Percentiles rank a stretch among this genome's conserved stretches.
These are phyloP conservation scores for Verruconis gallopava DNA, from an alignment of 2,329 filamentous ascomycete genomes.

Conservation along the genomic window DNA sequence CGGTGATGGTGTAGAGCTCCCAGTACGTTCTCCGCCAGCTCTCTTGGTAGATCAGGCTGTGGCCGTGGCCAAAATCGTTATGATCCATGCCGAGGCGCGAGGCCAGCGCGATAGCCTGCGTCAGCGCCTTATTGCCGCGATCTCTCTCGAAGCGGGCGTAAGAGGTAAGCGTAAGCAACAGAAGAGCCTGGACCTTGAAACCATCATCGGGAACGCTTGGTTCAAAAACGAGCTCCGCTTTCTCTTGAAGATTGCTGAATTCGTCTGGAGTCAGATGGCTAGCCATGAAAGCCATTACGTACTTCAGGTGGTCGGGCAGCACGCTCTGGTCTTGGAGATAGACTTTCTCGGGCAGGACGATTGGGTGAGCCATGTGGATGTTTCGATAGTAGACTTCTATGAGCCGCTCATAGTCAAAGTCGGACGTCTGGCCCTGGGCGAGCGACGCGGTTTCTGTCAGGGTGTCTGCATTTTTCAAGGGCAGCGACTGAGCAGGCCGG, in stretches of 20 bases:
- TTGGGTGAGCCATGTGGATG: not conserved
- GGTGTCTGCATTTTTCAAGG: too few relatives aligned
- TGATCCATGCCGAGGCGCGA: not conserved
- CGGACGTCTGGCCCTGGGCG: too few relatives aligned
- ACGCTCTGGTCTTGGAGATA: not conserved
- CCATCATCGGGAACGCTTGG: not conserved
- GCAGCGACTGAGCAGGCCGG: too few relatives aligned
- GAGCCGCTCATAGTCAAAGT: not conserved
- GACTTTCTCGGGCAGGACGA: not conserved
- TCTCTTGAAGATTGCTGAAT: not conserved
- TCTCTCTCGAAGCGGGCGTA: not conserved
- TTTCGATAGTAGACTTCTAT: not conserved
- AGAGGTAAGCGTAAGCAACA: not conserved
- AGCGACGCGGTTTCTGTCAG: too few relatives aligned
- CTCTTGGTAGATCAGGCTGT: slow-evolving; percentile 60
- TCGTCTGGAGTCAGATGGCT: not conserved
- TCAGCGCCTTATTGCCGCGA: not conserved
- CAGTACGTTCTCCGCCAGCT: slow-evolving; percentile 86
- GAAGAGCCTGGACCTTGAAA: not conserved
- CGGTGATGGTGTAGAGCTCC: slow-evolving; percentile 53
- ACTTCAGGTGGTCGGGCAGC: not conserved
- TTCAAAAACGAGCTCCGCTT: not conserved
- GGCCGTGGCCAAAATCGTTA: slow-evolving; percentile 23
- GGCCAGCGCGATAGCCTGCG: not conserved
- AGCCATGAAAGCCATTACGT: not conserved